Evolutionary conservation across 441 rosid genomes (phyloP), one percentile per base, ranked within the genome.

Genomic region (Dalechampia spathulata): DNA sequence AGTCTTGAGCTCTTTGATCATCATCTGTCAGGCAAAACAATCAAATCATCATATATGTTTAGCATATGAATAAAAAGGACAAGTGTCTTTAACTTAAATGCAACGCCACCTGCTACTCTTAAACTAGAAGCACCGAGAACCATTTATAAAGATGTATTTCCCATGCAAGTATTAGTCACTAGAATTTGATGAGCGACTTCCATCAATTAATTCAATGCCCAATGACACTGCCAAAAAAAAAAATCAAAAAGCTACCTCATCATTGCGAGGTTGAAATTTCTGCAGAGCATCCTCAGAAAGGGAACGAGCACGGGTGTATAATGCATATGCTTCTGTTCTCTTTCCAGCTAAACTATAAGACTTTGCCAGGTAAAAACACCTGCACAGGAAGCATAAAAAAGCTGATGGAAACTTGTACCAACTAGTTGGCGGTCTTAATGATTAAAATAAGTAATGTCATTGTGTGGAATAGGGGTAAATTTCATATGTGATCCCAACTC

Each of bases 281-380:
- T 64, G 45, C 11, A 87, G 61, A 60, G 95, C 94, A 58, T 93
- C 65, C 64, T 85, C 85, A 53, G 91, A 79, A 55, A 87, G 78
- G 56, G 91, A 84, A 56, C 82, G 79, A 68, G 96, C 88, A 64
- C 60, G 96, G 58, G 79, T 67, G 62, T 77, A 87, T 59, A 94
- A 72, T 42, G 82, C 77, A 44, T 84, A 90, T 51, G 99, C 96
- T 74, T 94, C 99, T 43, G 79, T 62, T 75, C 89, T 84, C 67
- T 94, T 94, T 37, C 94, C 95, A 67, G 95, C 97, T 70, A 83
- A 67, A 70, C 97, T 83, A 70, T 82, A 83, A 13, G 98, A 90
- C 64, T 69, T 81, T n/a, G 94, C 97, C 72, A 94, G 73, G 76
- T 83, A 90, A 74, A 90, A 93, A 75, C 97, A 93, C 82, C 97